Evolutionary conservation across 768 basidiomycete genomes (phyloP).

Genomic region (Suillus americanus): DNA sequence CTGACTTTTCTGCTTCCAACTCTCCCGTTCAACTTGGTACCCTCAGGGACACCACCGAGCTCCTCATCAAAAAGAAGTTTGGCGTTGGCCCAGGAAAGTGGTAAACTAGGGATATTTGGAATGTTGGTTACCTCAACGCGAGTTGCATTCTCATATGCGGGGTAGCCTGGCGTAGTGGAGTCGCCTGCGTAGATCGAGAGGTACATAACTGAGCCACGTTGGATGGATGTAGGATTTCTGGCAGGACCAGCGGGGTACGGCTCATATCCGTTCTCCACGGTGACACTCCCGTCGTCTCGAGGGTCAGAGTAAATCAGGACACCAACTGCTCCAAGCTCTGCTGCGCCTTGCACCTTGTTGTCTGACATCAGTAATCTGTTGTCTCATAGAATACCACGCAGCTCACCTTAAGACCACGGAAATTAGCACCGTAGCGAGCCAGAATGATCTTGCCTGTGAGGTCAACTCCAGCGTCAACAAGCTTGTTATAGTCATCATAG

Average conservation of each 20-base stretch:
- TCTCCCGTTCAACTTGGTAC: conserved; percentile 45
- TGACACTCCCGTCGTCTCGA: conserved; percentile 81
- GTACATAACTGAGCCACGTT: conserved; percentile 83
- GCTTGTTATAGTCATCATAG: conserved; percentile 66
- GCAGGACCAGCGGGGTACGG: conserved; percentile 83
- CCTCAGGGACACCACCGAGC: conserved; percentile 42
- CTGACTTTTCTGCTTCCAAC: conserved; percentile 48
- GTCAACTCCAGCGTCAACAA: conserved; percentile 64
- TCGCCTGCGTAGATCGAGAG: conserved; percentile 69
- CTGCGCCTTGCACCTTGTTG: conserved; percentile 71
- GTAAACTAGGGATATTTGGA: conserved; percentile 82
- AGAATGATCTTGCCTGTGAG: conserved; percentile 79
- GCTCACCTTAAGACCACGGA: conserved; percentile 82
- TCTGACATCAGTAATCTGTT: conserved; percentile 16
- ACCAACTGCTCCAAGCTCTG: conserved; percentile 79
- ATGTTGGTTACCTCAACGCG: conserved; percentile 60
- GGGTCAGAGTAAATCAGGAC: conserved; percentile 85
- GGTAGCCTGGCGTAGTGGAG: conserved; percentile 85
- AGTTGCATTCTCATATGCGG: conserved; percentile 81
- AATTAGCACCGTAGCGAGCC: conserved; percentile 70
- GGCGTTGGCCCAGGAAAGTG: conserved; percentile 87
- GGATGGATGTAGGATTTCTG: conserved; percentile 77
- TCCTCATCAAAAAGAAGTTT: conserved; percentile 58
- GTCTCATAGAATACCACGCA: conserved; percentile 16
- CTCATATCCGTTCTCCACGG: conserved; percentile 70